phyloP scores from a whole-genome alignment of 371 early-diverging fungal species.

The Lichtheimia corymbifera region DNA sequence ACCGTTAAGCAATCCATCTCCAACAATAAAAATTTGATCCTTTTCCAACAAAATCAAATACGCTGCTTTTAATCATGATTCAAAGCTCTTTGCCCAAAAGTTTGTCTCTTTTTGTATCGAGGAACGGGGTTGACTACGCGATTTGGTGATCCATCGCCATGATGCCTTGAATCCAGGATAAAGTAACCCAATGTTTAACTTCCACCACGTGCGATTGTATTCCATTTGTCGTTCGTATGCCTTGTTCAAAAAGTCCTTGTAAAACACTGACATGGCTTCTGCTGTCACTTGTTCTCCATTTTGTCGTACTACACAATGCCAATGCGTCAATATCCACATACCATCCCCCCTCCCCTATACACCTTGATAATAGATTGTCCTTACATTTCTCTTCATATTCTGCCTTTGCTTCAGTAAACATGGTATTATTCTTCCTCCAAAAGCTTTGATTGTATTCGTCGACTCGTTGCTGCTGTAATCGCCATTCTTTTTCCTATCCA shows the following conservation, averaged over 20 bases:
- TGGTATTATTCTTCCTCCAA: constrained; percentile 74
- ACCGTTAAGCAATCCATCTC: constrained; percentile 16
- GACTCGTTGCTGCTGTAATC: constrained; percentile 56
- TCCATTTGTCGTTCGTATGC: constrained; percentile 71
- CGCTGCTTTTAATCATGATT: constrained; percentile 26
- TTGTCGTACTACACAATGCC: constrained; percentile 27
- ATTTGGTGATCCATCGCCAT: constrained; percentile 29
- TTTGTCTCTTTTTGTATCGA: constrained; percentile 22
- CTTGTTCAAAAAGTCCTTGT: constrained; percentile 74
- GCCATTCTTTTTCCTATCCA: constrained; percentile 51
- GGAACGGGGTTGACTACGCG: constrained; percentile 8
- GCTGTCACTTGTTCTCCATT: constrained; percentile 58
- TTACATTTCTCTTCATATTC: constrained; percentile 69
- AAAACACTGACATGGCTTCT: constrained; percentile 76
- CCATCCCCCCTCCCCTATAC: neutral
- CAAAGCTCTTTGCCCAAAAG: constrained; percentile 57
- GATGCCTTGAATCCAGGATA: constrained; percentile 69
- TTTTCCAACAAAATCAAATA: neutral
- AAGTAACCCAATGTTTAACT: constrained; percentile 66
- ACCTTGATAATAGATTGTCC: neutral
- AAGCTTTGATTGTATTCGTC: constrained; percentile 69
- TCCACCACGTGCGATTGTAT: constrained; percentile 81
- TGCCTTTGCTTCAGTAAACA: constrained; percentile 66
- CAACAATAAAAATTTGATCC: neutral
- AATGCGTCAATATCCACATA: neutral